phyloP scores from a whole-genome alignment of 495 filamentous ascomycete species.

The Hypoxylon cercidicola region DNA sequence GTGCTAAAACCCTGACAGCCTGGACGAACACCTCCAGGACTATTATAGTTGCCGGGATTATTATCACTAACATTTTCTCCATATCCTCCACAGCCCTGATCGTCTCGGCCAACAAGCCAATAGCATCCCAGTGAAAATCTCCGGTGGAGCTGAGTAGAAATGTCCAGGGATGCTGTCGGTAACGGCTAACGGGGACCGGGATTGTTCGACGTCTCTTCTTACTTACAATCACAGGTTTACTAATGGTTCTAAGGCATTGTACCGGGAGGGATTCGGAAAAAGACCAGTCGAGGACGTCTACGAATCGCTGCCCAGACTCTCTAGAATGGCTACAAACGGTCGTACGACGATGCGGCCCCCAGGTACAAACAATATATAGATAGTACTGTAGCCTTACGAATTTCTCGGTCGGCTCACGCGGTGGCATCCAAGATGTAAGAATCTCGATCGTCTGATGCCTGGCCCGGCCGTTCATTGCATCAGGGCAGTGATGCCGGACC shows the following conservation, averaged over 20 bases:
- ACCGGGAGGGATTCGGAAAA: constrained; percentile 2
- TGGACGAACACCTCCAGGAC: neutral
- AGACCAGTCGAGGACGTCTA: neutral
- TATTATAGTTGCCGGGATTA: constrained; percentile 4
- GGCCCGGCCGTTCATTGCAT: constrained; percentile 8
- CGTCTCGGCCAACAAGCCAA: constrained; percentile 9
- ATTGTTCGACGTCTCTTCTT: neutral
- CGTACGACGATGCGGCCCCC: constrained; percentile 18
- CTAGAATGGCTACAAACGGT: constrained; percentile 1
- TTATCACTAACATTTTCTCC: constrained; percentile 10
- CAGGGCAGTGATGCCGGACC: constrained; percentile 16
- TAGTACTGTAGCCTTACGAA: constrained; percentile 6
- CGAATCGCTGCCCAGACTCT: constrained; percentile 7
- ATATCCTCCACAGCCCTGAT: neutral
- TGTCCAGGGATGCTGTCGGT: neutral
- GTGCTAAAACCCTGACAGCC: neutral
- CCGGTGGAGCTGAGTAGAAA: constrained; percentile 13
- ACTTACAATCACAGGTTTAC: too few species aligned
- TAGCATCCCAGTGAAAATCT: constrained; percentile 4
- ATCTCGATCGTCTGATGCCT: constrained; percentile 6
- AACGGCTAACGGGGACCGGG: constrained; percentile 6
- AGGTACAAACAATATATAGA: constrained; percentile 1
- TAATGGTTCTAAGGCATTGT: too few species aligned
- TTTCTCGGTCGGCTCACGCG: constrained; percentile 19
- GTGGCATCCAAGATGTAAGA: constrained; percentile 17